Evolutionary conservation across 129 eudicot genomes (phyloP).

Genomic region (Smallanthus sonchifolius): DNA sequence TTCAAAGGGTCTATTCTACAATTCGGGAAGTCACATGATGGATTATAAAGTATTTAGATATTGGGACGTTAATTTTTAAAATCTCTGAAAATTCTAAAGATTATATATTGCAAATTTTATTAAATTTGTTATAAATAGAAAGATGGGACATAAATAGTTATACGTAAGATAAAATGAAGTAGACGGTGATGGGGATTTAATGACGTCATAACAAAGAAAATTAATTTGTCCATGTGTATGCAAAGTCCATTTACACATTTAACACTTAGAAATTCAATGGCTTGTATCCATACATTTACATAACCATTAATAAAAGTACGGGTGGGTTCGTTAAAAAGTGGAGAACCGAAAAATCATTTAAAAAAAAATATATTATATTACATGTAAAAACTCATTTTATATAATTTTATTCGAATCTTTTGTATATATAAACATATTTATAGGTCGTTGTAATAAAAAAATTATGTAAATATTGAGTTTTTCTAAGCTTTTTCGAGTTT

Average conservation of each 20-base stretch:
- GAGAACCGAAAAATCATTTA: too few relatives aligned
- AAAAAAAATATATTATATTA: too few relatives aligned
- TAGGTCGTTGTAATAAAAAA: too few relatives aligned
- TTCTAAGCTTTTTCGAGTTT: too few relatives aligned
- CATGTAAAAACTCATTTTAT: too few relatives aligned
- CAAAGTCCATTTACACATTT: neutral
- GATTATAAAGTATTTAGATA: neutral
- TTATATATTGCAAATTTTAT: neutral
- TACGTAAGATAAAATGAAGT: neutral
- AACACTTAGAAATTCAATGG: too few relatives aligned
- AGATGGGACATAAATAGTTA: neutral
- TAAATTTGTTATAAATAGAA: neutral
- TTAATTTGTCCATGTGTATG: neutral
- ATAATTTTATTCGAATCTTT: too few relatives aligned
- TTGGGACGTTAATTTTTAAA: neutral
- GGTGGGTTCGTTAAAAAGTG: too few relatives aligned
- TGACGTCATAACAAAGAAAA: neutral
- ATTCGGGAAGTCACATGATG: neutral
- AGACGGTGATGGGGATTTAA: neutral
- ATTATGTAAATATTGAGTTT: too few relatives aligned
- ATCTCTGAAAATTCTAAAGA: neutral
- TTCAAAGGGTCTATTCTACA: neutral
- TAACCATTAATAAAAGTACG: too few relatives aligned
- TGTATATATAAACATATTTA: too few relatives aligned
- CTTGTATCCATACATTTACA: too few relatives aligned